These are phyloP conservation scores for Candida alai DNA, from an alignment of 805 yeast species.

Conservation along the genomic window DNA sequence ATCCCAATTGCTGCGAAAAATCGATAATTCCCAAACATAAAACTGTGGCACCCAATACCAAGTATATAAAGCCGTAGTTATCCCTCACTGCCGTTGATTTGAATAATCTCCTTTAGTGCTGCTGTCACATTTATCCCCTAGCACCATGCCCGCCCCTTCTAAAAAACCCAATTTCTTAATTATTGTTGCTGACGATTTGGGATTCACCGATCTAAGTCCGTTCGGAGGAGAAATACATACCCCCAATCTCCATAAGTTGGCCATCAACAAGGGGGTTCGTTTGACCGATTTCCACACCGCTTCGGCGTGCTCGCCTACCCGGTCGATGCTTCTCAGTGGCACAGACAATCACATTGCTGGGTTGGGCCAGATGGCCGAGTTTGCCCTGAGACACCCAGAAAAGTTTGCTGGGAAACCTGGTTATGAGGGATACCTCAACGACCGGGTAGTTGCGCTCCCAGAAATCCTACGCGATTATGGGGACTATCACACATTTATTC, in stretches of 20 bases:
- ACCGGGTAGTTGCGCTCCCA: constrained; percentile 49
- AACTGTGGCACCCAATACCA: too few species aligned
- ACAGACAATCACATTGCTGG: constrained; percentile 63
- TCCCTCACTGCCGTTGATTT: too few species aligned
- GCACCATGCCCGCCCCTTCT: constrained; percentile 1
- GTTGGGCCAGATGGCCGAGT: constrained; percentile 55
- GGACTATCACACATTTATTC: constrained; percentile 45
- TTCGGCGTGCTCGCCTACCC: constrained; percentile 61
- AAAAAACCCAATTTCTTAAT: constrained; percentile 48
- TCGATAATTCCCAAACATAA: too few species aligned
- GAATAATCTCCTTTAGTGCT: too few species aligned
- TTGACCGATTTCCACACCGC: constrained; percentile 62
- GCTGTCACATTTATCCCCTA: too few species aligned
- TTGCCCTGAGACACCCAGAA: constrained; percentile 34
- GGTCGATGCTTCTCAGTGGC: constrained; percentile 59
- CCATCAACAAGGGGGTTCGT: constrained; percentile 38
- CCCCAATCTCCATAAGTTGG: constrained; percentile 46
- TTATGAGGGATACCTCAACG: constrained; percentile 52
- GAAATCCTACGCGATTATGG: constrained; percentile 47
- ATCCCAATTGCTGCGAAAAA: too few species aligned
- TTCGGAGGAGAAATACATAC: constrained; percentile 59
- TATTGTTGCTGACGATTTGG: constrained; percentile 60
- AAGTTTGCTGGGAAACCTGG: constrained; percentile 45
- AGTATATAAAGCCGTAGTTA: too few species aligned
- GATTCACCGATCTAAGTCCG: constrained; percentile 51